Percentiles rank a stretch among this genome's conserved stretches.
Evolutionary conservation across 257 asterid genomes (phyloP).

Genomic region (Plantago elongata): DNA sequence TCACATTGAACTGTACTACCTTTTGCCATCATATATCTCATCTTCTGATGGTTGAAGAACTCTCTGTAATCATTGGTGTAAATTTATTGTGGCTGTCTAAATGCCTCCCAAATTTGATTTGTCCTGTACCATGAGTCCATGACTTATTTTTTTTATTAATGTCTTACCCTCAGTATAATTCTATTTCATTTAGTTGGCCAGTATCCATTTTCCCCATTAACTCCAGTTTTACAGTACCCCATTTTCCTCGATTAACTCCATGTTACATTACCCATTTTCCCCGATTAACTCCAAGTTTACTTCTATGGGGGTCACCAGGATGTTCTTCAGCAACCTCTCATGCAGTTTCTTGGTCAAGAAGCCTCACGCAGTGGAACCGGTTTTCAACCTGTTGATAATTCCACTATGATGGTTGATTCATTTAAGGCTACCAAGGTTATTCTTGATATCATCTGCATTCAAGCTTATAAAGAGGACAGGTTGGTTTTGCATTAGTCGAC

Average conservation of each 20-base stretch:
- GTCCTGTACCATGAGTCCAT: too few relatives aligned
- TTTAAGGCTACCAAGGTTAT: constrained; percentile 44
- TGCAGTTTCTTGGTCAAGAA: constrained; percentile 58
- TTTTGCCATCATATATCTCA: too few relatives aligned
- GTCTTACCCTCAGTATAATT: too few relatives aligned
- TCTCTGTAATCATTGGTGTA: too few relatives aligned
- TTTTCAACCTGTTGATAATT: constrained; percentile 28
- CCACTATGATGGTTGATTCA: constrained; percentile 35
- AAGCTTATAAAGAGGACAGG: constrained; percentile 49
- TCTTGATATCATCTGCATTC: constrained; percentile 42
- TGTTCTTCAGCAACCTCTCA: constrained; percentile 69
- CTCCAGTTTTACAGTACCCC: too few relatives aligned
- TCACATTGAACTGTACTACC: background rate
- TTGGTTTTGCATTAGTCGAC: constrained; percentile 8
- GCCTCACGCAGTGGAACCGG: constrained; percentile 32
- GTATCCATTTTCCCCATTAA: too few relatives aligned
- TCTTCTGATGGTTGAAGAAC: too few relatives aligned
- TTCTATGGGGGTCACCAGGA: constrained; percentile 37
- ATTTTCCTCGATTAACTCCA: too few relatives aligned
- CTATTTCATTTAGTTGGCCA: too few relatives aligned
- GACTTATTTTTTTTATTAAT: too few relatives aligned
- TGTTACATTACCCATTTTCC: background rate
- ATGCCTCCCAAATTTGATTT: too few relatives aligned
- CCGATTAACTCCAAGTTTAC: background rate
- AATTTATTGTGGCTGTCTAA: too few relatives aligned